These are phyloP conservation scores for Angomonas ambiguus DNA, from an alignment of 208 protist species.

Conservation along the genomic window DNA sequence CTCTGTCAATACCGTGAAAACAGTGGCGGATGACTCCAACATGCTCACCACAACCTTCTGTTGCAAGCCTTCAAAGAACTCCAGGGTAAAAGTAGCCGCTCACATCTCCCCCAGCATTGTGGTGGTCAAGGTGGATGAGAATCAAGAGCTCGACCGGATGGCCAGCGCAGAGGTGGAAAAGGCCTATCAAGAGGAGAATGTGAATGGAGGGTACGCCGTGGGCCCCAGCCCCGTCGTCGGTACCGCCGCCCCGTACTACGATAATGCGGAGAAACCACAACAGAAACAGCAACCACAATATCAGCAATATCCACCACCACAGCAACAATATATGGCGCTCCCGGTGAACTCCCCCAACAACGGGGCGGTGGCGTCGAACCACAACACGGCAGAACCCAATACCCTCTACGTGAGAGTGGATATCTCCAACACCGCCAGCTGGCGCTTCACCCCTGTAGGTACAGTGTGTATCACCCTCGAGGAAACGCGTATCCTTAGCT, in stretches of 20 bases:
- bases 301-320: no score
- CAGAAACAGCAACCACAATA: no score
- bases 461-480: background rate
- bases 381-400: no score
- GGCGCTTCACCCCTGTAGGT: background rate
- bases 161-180: background rate
- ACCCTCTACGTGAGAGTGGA: background rate
- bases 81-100: background rate
- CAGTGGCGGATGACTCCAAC: constrained; percentile 2
- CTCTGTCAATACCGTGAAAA: background rate
- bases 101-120: background rate
- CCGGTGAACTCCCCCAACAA: no score
- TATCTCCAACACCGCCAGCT: background rate
- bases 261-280: no score
- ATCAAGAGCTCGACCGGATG: background rate
- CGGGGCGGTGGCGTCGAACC: no score
- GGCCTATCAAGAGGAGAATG: background rate
- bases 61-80: background rate
- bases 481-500: background rate
- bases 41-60: background rate
- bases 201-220: no score
- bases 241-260: no score
- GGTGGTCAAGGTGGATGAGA: background rate
- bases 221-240: no score
- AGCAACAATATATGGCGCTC: no score